Evolutionary conservation across 768 basidiomycete species (phyloP).

Genomic region (Tephrocybe rancida): DNA sequence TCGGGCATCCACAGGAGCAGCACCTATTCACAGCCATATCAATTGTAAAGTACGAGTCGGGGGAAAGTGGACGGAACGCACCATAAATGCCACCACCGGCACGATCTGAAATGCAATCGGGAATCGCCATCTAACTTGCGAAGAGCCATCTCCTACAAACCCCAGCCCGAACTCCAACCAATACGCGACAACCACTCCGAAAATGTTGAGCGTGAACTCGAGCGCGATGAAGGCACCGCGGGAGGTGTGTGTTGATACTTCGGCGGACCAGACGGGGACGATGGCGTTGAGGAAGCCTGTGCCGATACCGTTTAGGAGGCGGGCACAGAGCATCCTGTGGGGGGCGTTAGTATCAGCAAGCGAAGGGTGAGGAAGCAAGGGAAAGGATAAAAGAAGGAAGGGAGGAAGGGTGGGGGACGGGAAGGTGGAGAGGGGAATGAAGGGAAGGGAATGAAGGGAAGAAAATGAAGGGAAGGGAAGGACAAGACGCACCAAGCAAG

Average conservation of each 20-base stretch:
- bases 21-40: slow-evolving; percentile 10
- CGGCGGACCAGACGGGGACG: slow-evolving; percentile 47
- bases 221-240: slow-evolving; percentile 45
- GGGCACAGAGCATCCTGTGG: slow-evolving; percentile 49
- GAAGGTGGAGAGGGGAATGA: too few relatives aligned
- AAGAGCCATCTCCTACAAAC: slow-evolving; percentile 42
- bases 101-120: slow-evolving; percentile 48
- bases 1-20: slow-evolving; percentile 43
- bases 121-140: slow-evolving; percentile 40
- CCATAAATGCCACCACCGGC: slow-evolving; percentile 41
- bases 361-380: too few relatives aligned
- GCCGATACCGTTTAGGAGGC: slow-evolving; percentile 45
- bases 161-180: slow-evolving; percentile 49
- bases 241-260: slow-evolving; percentile 46
- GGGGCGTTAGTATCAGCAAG: too few relatives aligned
- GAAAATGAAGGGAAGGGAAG: too few relatives aligned
- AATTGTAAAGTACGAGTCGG: background rate
- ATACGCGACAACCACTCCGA: slow-evolving; percentile 47
- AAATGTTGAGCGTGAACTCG: slow-evolving; percentile 42
- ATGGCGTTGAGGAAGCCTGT: slow-evolving; percentile 46
- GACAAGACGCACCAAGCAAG: slow-evolving; percentile 40
- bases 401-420: too few relatives aligned
- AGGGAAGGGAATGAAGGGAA: too few relatives aligned
- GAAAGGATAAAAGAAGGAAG: background rate
- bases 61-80: slow-evolving; percentile 8